Evolutionary conservation across 2,329 filamentous ascomycete genomes (phyloP), one percentile per base, ranked within the genome.

Genomic region (Cordyceps javanica): DNA sequence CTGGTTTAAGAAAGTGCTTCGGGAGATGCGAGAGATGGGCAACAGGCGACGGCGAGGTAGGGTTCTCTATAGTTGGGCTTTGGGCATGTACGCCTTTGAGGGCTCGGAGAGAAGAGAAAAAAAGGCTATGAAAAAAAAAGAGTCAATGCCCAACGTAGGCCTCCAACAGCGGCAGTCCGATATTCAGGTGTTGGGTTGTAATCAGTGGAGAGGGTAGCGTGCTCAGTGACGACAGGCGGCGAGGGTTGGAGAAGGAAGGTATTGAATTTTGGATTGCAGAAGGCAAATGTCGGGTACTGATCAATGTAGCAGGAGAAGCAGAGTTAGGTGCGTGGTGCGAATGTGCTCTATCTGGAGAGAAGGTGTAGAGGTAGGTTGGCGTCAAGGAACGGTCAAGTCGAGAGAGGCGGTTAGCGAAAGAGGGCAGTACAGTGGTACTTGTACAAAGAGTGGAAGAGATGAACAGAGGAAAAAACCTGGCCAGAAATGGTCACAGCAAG

Each of bases 401-500:
- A 38, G 28, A 38, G 21, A 45, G 32, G 49, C 39, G 55, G 41
- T 44, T 52, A 51, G 53, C 44, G 34, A 45, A 50, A 38, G 30
- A 51, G 41, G 55, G 55, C 55, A 39, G 55, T 44, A 52, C 42
- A 55, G n/a, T 45, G 55, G 48, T 57, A 57, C 55, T 57, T 57
- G 55, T 57, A 57, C 23, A 48, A 51, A 55, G 42, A 46, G 41
- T 26, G 23, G 41, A 55, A 55, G 53, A 55, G 53, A 46, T 34
- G 42, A 55, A 34, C 34, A 55, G 32, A 48, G 34, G 34, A 34
- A 48, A 53, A 55, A 46, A 23, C 28, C 44, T 48, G 53, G 25
- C 42, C n/a, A 55, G 44, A 44, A 62, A 59, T 62, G 55, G 59
- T 60, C 63, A 60, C 60, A 62, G 58, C 44, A 49, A 58, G 62